Base-by-base conservation (phyloP, 495 filamentous ascomycete genomes). In the Neurospora sp. region DNA sequence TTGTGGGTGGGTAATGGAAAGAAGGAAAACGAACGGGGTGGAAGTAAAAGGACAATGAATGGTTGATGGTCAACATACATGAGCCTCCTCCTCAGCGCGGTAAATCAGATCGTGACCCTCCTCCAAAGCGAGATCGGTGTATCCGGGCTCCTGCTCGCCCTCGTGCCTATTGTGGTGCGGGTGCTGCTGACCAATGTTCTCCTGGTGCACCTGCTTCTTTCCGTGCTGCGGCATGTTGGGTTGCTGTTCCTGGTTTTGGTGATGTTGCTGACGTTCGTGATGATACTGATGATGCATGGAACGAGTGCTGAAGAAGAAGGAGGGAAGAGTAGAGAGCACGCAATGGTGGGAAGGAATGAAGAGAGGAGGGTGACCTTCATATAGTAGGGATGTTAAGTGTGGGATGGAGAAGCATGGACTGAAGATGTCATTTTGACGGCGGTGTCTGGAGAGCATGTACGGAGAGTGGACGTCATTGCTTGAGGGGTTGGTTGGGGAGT, bases 51-150 rank as follows among this genome's bases (percentile, higher is more conserved):
- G 27, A 31, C 27, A 31, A 31, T 31, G 27, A 31, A 31, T 31
- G 27, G 27, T 3, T 27, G 27, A 39, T 39, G 38, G 31, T 35
- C 31, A 35, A 70, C 73, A 31, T 45, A 79, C 78, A 53, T 79
- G 78, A 2, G 78, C 77, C 45, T 78, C 73, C 70, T 79, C 77
- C 72, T 79, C 78, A 69, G 78, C 78, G 20, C 69, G 70, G 68
- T 79, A 75, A 69, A 79, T 79, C 44, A 79, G 39, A 47, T 79
- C 78, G 71, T 79, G 78, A 40, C 72, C 73, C 59, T 79, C 78
- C 69, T 74, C 74, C 27, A 75, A 47, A 38, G 73, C 76, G 39
- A 77, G 73, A 69, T 79, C 78, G 71, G 77, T 77, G 41, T 79
- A 79, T 47, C 78, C 78, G 22, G 53, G 53, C 27, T 65, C 53